These are phyloP conservation scores for Halteria grandinella DNA, from an alignment of 73 alveolate genomes.

Conservation along the genomic window DNA sequence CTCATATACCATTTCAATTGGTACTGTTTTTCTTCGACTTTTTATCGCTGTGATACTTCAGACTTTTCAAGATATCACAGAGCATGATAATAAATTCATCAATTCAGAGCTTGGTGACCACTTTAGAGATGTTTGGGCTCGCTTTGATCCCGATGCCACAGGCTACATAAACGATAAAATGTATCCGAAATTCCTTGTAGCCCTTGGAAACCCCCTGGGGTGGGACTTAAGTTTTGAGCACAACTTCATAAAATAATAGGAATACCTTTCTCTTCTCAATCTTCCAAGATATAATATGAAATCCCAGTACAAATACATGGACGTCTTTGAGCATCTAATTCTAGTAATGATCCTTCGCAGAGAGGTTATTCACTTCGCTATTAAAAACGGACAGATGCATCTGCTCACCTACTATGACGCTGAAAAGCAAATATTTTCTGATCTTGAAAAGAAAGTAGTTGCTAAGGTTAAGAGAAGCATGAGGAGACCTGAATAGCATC, in stretches of 20 bases:
- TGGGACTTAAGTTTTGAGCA: conserved; percentile 34
- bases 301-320: too few relatives aligned
- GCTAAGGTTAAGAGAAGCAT: too few relatives aligned
- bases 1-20: conserved; percentile 12
- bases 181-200: conserved; percentile 28
- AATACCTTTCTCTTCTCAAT: not conserved
- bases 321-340: too few relatives aligned
- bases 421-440: too few relatives aligned
- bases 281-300: conserved; percentile 30
- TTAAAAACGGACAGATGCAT: too few relatives aligned
- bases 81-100: not conserved
- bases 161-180: too few relatives aligned
- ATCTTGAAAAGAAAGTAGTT: too few relatives aligned
- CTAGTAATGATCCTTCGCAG: too few relatives aligned
- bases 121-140: conserved; percentile 42
- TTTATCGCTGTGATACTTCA: conserved; percentile 53
- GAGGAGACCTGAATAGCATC: too few relatives aligned
- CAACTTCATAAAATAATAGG: conserved; percentile 31
- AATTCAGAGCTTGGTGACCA: conserved; percentile 33
- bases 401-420: too few relatives aligned
- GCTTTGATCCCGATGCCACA: conserved; percentile 55
- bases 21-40: conserved; percentile 19
- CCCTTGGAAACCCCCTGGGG: conserved; percentile 44
- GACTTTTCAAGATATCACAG: conserved; percentile 9
- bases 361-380: too few relatives aligned